Percentiles rank a stretch among this genome's conserved stretches.
phyloP scores from a whole-genome alignment of 768 basidiomycete genomes.

The Tricholoma flavovirens region DNA sequence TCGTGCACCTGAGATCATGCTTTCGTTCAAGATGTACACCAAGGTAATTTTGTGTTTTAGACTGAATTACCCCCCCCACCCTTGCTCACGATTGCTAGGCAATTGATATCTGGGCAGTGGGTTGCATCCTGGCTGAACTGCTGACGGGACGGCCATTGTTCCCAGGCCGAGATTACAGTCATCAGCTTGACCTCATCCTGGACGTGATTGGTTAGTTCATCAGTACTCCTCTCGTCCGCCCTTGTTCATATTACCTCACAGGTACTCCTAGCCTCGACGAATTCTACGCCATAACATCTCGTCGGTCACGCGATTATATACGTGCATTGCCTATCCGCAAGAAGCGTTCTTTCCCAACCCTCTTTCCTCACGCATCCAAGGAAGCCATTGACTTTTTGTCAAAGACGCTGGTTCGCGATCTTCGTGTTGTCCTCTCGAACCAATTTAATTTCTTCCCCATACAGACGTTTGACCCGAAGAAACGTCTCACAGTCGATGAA shows the following conservation, averaged over 20 bases:
- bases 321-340: constrained; percentile 93
- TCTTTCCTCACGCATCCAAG: constrained; percentile 90
- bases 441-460: constrained; percentile 1
- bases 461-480: constrained; percentile 96
- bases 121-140: constrained; percentile 92
- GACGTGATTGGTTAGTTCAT: constrained; percentile 64
- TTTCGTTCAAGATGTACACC: constrained; percentile 98
- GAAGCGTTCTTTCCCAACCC: constrained; percentile 66
- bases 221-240: background rate
- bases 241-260: background rate
- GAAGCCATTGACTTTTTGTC: constrained; percentile 64
- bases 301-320: constrained; percentile 91
- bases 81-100: constrained; percentile 35
- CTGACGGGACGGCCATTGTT: constrained; percentile 92
- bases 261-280: constrained; percentile 94
- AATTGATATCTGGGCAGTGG: constrained; percentile 86
- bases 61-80: background rate
- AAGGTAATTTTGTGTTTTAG: constrained; percentile 41
- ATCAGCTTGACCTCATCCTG: constrained; percentile 92
- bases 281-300: constrained; percentile 94
- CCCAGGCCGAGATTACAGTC: constrained; percentile 94
- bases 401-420: constrained; percentile 61
- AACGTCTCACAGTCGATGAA: constrained; percentile 90
- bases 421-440: background rate
- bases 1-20: constrained; percentile 98